A percentile compares a stretch with the other conserved stretches of the same genome.
phyloP scores from a whole-genome alignment of 2,329 filamentous ascomycete species.

The Colletotrichum salicis region DNA sequence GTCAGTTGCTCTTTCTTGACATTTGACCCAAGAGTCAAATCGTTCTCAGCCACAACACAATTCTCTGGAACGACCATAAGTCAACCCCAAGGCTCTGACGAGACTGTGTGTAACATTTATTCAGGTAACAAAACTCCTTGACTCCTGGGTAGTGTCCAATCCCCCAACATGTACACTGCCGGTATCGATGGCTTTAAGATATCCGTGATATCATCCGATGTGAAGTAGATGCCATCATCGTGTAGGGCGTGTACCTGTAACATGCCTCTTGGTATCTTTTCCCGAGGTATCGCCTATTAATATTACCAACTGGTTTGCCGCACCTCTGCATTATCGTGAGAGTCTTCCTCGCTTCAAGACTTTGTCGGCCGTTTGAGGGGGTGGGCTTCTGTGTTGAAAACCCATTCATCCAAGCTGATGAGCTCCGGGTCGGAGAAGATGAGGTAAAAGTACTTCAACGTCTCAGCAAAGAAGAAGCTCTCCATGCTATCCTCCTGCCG shows the following conservation, averaged over 20 bases:
- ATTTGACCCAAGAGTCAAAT: not conserved
- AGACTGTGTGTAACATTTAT: not conserved
- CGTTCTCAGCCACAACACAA: not conserved
- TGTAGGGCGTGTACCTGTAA: not conserved
- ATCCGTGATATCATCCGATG: not conserved
- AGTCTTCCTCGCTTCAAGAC: not conserved
- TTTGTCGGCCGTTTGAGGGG: slow-evolving; percentile 45
- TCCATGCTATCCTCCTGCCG: slow-evolving; percentile 58
- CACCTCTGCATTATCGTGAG: not conserved
- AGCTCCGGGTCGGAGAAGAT: slow-evolving; percentile 73
- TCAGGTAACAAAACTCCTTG: not conserved
- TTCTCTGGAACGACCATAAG: not conserved
- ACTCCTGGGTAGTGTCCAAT: not conserved
- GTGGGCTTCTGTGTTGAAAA: slow-evolving; percentile 67
- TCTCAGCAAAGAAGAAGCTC: slow-evolving; percentile 80
- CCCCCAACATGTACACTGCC: not conserved
- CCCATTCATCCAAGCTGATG: slow-evolving; percentile 74
- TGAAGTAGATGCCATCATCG: not conserved
- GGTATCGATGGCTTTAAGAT: not conserved
- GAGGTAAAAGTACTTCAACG: slow-evolving; percentile 80
- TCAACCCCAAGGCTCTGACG: not conserved
- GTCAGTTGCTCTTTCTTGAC: not conserved
- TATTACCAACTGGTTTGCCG: not conserved
- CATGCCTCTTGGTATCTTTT: not conserved
- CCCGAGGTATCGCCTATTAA: not conserved